Conservation (phyloP, 192 early-diverging fungal genomes). For the Ambispora gerdemannii region DNA sequence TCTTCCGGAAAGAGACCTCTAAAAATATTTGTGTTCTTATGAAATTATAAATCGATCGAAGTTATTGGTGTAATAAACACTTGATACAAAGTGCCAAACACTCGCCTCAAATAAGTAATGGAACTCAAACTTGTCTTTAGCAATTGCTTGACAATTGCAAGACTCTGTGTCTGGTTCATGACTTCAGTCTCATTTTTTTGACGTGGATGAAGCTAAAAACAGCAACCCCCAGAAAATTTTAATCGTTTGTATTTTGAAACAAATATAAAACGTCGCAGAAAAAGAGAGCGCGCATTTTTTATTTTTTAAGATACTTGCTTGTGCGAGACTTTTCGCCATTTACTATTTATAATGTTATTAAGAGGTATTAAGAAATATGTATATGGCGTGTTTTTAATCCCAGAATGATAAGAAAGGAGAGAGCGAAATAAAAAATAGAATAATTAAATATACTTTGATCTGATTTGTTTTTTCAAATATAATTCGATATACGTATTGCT, state of each 20-base stretch:
- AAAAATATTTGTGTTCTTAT: no score
- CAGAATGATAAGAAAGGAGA: no score
- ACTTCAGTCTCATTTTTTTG: not conserved
- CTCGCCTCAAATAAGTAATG: constrained; percentile 6
- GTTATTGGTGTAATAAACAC: no score
- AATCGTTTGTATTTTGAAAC: not conserved
- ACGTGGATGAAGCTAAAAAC: not conserved
- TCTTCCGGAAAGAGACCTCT: constrained; percentile 10
- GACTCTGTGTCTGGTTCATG: not conserved
- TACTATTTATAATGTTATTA: no score
- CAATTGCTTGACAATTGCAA: not conserved
- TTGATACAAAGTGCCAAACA: not conserved
- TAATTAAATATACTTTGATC: no score
- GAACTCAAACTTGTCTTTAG: constrained; percentile 7
- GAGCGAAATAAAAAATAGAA: no score
- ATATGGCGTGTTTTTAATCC: no score
- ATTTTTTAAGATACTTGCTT: not conserved
- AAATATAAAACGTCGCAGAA: not conserved
- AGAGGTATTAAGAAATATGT: no score
- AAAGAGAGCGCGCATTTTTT: not conserved
- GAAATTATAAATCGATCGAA: no score
- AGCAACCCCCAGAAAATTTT: not conserved
- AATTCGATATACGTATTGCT: no score
- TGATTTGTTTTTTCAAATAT: no score
- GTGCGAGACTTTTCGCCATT: constrained; percentile 5